phyloP scores from a whole-genome alignment of 177 flowering plant genomes.

The Telopea speciosissima region DNA sequence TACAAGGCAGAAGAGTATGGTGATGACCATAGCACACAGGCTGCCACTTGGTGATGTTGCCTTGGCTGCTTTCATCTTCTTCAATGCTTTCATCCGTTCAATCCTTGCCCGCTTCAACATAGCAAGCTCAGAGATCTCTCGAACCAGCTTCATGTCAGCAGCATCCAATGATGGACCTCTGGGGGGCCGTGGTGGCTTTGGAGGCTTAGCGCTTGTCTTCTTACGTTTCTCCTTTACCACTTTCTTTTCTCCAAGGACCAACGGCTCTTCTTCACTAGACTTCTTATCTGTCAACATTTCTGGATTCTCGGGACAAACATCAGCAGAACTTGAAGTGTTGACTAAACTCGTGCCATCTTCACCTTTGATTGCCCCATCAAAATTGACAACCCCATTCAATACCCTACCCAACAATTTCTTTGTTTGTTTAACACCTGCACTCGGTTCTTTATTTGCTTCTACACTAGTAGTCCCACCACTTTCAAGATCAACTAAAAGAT shows the following conservation, averaged over 20 bases:
- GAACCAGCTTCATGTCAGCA: constrained; percentile 41
- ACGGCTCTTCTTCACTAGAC: constrained; percentile 13
- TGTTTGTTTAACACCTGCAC: constrained; percentile 9
- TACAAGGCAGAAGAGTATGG: constrained; percentile 37
- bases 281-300: constrained; percentile 8
- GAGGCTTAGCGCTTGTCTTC: constrained; percentile 24
- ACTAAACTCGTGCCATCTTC: constrained; percentile 12
- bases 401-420: constrained; percentile 18
- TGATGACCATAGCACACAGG: constrained; percentile 38
- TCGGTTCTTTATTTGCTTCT: constrained; percentile 13
- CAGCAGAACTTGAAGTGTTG: constrained; percentile 2
- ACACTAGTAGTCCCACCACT: constrained; percentile 29
- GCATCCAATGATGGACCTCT: constrained; percentile 48
- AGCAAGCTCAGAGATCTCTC: constrained; percentile 45
- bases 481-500: constrained; percentile 50
- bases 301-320: constrained; percentile 13
- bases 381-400: constrained; percentile 21
- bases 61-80: constrained; percentile 44
- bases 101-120: constrained; percentile 44
- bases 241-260: constrained; percentile 14
- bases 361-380: constrained; percentile 20
- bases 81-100: constrained; percentile 41
- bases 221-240: constrained; percentile 30
- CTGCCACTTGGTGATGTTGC: constrained; percentile 27
- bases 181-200: constrained; percentile 57